Percentiles rank a stretch among this genome's conserved stretches.
Evolutionary conservation across 1,139 yeast species (phyloP).

Genomic region (Trichomonascaceae sp.): DNA sequence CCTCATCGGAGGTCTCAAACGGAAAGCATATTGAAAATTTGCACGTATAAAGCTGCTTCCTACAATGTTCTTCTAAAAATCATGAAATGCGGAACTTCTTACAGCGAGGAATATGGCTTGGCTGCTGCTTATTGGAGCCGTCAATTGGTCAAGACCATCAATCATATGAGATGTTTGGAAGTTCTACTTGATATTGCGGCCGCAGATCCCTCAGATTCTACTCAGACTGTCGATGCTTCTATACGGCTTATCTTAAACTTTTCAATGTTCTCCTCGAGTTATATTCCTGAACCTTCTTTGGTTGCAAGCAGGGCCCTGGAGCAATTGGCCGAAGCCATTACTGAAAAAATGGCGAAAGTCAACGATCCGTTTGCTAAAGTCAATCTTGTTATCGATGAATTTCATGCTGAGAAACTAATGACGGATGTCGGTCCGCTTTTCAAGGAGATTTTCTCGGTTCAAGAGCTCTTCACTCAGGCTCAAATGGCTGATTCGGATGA

Average conservation of each 20-base stretch:
- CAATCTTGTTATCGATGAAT: neutral
- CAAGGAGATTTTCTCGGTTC: neutral
- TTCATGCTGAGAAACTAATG: neutral
- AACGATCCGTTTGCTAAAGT: neutral
- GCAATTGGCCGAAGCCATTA: neutral
- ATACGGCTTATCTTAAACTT: slow-evolving; percentile 9
- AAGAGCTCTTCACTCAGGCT: neutral
- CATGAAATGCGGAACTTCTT: neutral
- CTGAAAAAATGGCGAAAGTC: neutral
- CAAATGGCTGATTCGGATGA: neutral
- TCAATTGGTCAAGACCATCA: slow-evolving; percentile 1
- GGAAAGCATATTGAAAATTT: neutral
- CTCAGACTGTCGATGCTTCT: slow-evolving; percentile 11
- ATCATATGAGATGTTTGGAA: slow-evolving; percentile 9
- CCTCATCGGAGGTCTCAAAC: slow-evolving; percentile 1
- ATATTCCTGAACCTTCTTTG: slow-evolving; percentile 2
- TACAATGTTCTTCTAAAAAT: neutral
- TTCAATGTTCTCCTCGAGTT: neutral
- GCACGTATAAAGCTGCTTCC: slow-evolving; percentile 2
- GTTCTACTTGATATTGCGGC: slow-evolving; percentile 12
- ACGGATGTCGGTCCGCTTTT: neutral
- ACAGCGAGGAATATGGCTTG: slow-evolving; percentile 5
- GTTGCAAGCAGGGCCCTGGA: neutral
- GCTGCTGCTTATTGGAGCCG: slow-evolving; percentile 7
- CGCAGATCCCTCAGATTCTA: slow-evolving; percentile 7